A percentile compares a stretch with the other conserved stretches of the same genome.
Evolutionary conservation across 2,329 filamentous ascomycete species (phyloP).

Genomic region (Penicillium crustosum): DNA sequence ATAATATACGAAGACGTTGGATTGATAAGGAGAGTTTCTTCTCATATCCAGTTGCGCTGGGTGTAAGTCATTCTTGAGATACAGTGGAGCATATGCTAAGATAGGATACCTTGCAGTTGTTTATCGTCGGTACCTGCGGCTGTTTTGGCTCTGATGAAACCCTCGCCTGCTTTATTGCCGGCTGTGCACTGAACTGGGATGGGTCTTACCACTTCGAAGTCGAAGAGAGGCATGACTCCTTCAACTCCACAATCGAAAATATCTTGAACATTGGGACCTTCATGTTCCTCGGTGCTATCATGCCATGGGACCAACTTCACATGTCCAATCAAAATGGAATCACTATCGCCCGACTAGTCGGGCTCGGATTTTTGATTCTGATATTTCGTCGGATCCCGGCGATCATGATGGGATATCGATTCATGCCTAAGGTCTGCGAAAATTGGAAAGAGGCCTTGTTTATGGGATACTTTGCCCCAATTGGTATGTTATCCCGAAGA

Average conservation of each 20-base stretch:
- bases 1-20: slow-evolving; percentile 47
- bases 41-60: slow-evolving; percentile 53
- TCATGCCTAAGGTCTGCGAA: slow-evolving; percentile 55
- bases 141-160: slow-evolving; percentile 60
- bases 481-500: slow-evolving; percentile 29
- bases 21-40: slow-evolving; percentile 58
- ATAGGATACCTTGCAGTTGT: slow-evolving; percentile 44
- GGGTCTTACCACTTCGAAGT: slow-evolving; percentile 59
- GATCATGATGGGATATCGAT: slow-evolving; percentile 55
- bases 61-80: slow-evolving; percentile 31
- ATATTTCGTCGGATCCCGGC: slow-evolving; percentile 59
- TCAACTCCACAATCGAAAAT: slow-evolving; percentile 59
- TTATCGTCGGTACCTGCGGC: slow-evolving; percentile 59
- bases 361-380: slow-evolving; percentile 54
- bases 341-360: slow-evolving; percentile 52
- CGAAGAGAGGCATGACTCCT: slow-evolving; percentile 58
- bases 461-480: slow-evolving; percentile 57
- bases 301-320: slow-evolving; percentile 59
- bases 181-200: slow-evolving; percentile 62
- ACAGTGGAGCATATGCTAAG: not conserved
- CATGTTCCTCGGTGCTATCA: slow-evolving; percentile 58
- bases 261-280: slow-evolving; percentile 62
- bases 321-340: slow-evolving; percentile 55
- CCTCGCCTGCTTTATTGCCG: slow-evolving; percentile 61
- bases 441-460: slow-evolving; percentile 60